Percentiles rank a stretch among this genome's conserved stretches.
Evolutionary conservation across 2,329 filamentous ascomycete species (phyloP).

Genomic region (Xylaria sp.): DNA sequence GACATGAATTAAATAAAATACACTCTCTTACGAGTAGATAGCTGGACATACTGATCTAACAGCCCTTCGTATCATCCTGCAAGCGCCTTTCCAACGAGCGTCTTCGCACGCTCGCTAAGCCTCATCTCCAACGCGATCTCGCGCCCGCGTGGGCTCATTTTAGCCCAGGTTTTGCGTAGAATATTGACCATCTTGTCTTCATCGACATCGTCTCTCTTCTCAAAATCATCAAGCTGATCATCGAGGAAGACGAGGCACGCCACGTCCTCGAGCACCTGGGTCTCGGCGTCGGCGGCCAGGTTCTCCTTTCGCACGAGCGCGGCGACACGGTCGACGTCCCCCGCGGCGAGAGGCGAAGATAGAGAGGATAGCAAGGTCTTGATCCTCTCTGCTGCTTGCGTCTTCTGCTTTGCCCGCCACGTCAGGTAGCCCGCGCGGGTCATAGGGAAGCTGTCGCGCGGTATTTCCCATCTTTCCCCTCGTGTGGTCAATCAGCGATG

Average conservation of each 20-base stretch:
- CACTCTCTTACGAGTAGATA: too few relatives aligned
- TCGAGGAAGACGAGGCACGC: slow-evolving; percentile 88
- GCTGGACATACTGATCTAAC: not conserved
- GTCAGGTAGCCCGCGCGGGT: slow-evolving; percentile 77
- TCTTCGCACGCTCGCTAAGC: slow-evolving; percentile 66
- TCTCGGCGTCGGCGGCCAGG: slow-evolving; percentile 67
- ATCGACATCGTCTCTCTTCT: slow-evolving; percentile 66
- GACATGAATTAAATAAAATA: too few relatives aligned
- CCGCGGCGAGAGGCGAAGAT: slow-evolving; percentile 42
- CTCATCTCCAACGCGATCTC: slow-evolving; percentile 69
- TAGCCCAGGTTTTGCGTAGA: slow-evolving; percentile 75
- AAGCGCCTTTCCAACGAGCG: slow-evolving; percentile 68
- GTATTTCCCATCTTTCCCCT: slow-evolving; percentile 71
- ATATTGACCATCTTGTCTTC: slow-evolving; percentile 79
- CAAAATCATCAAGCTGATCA: slow-evolving; percentile 83
- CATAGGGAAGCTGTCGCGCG: slow-evolving; percentile 73
- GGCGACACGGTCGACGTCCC: slow-evolving; percentile 66
- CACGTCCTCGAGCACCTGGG: slow-evolving; percentile 81
- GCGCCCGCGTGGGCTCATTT: slow-evolving; percentile 70
- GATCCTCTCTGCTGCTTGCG: slow-evolving; percentile 61
- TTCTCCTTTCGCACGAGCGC: slow-evolving; percentile 81
- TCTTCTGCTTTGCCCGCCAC: slow-evolving; percentile 78
- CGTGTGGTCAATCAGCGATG: not conserved
- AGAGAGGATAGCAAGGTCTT: slow-evolving; percentile 58
- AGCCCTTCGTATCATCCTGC: slow-evolving; percentile 34